Conservation (phyloP, 139 green algal species). For the Chlorella sp. region DNA sequence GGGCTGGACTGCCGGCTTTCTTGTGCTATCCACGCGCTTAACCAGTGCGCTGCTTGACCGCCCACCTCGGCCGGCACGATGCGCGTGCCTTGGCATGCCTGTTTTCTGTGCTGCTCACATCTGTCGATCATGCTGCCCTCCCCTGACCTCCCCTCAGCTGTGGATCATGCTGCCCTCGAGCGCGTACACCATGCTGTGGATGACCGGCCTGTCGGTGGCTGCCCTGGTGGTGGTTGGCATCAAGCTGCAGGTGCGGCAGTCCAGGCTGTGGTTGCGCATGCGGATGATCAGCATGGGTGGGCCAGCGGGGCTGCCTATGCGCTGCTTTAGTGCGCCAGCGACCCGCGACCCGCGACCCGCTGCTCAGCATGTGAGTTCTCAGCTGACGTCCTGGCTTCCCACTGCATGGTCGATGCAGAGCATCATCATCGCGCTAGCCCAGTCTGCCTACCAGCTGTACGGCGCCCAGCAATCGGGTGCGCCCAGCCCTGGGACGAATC, state of each 20-base stretch:
- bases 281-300: background rate
- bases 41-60: too few relatives aligned
- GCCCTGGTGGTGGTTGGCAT: slow-evolving; percentile 18
- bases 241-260: slow-evolving; percentile 30
- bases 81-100: background rate
- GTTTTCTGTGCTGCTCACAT: too few relatives aligned
- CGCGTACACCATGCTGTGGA: slow-evolving; percentile 10
- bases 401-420: background rate
- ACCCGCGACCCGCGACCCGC: too few relatives aligned
- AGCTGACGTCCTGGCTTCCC: background rate
- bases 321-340: too few relatives aligned
- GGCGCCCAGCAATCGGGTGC: background rate
- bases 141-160: background rate
- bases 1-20: background rate
- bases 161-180: slow-evolving; percentile 35
- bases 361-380: background rate
- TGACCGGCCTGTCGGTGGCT: slow-evolving; percentile 1
- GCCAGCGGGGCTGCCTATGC: background rate
- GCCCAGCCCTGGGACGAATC: background rate
- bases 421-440: slow-evolving; percentile 14
- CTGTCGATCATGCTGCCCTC: background rate
- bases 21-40: too few relatives aligned
- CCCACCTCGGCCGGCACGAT: background rate
- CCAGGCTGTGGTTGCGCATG: background rate
- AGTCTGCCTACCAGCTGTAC: slow-evolving; percentile 13